A percentile compares a stretch with the other conserved stretches of the same genome.
These are phyloP conservation scores for Neofusicoccum cordaticola DNA, from an alignment of 2,329 filamentous ascomycete species.

Conservation along the genomic window DNA sequence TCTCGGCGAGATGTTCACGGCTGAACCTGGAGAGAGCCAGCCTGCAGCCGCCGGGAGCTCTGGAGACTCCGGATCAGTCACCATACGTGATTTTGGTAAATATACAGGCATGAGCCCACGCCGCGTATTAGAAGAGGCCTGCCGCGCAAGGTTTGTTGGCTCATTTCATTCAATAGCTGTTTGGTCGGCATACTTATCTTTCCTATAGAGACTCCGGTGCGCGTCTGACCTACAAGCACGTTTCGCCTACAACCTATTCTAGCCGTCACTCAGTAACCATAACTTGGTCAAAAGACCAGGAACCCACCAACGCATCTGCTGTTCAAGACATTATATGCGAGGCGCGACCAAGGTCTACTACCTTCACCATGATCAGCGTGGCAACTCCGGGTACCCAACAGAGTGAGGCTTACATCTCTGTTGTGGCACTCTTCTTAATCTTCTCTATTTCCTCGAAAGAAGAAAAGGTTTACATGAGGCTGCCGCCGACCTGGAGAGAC, in stretches of 20 bases:
- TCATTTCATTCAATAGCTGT: background rate
- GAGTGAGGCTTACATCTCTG: conserved; percentile 83
- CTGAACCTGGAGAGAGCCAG: conserved; percentile 42
- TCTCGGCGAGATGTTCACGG: conserved; percentile 58
- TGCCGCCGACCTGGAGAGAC: conserved; percentile 80
- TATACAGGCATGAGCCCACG: conserved; percentile 73
- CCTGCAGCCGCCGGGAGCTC: conserved; percentile 28
- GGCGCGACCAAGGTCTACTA: conserved; percentile 48
- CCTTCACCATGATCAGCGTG: conserved; percentile 70
- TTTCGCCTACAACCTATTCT: conserved; percentile 73
- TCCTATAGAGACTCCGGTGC: conserved; percentile 63
- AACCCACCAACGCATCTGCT: conserved; percentile 43
- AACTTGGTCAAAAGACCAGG: conserved; percentile 74
- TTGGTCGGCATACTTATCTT: background rate
- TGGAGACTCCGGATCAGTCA: conserved; percentile 51
- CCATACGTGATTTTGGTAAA: conserved; percentile 80
- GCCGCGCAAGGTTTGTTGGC: conserved; percentile 64
- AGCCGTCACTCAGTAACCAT: conserved; percentile 74
- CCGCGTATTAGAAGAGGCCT: conserved; percentile 80
- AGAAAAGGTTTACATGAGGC: conserved; percentile 75
- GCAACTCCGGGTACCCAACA: conserved; percentile 75
- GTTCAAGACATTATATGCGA: conserved; percentile 43
- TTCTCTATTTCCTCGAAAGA: conserved; percentile 78
- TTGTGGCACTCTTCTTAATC: conserved; percentile 75
- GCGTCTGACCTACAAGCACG: conserved; percentile 63